Conservation (phyloP, 306 rosid genomes). For the Albizia julibrissin region DNA sequence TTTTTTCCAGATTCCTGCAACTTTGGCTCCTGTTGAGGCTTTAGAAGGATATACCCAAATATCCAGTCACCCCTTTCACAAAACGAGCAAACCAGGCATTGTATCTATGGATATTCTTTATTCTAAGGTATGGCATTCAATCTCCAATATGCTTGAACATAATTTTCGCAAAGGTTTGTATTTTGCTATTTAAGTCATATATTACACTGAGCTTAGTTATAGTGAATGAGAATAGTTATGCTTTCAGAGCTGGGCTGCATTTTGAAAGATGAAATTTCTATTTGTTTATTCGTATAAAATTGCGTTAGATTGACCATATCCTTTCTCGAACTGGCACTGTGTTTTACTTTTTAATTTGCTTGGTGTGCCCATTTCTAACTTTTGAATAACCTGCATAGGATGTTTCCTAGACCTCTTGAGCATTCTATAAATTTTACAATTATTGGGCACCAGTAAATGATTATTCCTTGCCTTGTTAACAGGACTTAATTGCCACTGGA, state of each 20-base stretch:
- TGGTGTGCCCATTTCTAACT: neutral
- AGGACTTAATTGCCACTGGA: constrained; percentile 95
- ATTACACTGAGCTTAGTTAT: neutral
- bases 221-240: neutral
- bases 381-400: neutral
- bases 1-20: constrained; percentile 65
- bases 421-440: neutral
- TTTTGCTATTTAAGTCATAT: neutral
- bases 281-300: neutral
- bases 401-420: neutral
- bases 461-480: constrained; percentile 29
- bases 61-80: constrained; percentile 96
- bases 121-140: constrained; percentile 59
- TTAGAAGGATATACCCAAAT: constrained; percentile 88
- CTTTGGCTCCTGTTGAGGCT: constrained; percentile 82
- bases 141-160: neutral
- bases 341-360: neutral
- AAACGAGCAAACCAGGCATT: constrained; percentile 95
- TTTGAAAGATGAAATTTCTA: neutral
- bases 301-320: neutral
- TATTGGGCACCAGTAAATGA: constrained; percentile 12
- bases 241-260: neutral
- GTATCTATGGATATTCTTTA: constrained; percentile 71
- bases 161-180: neutral
- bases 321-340: neutral